Evolutionary conservation across 2,329 filamentous ascomycete genomes (phyloP).

Genomic region (Curvularia eragrostidis): DNA sequence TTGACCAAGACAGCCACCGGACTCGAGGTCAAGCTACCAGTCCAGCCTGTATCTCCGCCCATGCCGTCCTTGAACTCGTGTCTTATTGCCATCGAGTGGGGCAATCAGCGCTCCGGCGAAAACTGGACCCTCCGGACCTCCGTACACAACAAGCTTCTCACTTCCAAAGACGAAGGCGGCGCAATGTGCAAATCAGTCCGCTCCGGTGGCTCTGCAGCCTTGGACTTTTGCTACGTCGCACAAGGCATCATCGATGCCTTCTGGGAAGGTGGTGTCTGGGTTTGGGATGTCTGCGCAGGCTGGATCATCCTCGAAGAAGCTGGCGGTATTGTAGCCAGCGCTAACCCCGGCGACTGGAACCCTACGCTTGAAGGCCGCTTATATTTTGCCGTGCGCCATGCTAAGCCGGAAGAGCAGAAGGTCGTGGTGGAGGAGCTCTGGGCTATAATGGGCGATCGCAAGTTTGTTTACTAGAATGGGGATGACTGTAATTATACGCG

Average conservation of each 20-base stretch:
- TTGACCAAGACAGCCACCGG: slow-evolving; percentile 31
- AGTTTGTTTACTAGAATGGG: slow-evolving; percentile 28
- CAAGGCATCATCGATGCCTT: slow-evolving; percentile 45
- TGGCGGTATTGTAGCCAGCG: slow-evolving; percentile 46
- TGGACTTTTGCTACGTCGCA: slow-evolving; percentile 51
- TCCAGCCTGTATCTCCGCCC: slow-evolving; percentile 35
- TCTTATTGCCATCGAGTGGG: slow-evolving; percentile 48
- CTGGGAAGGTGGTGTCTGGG: slow-evolving; percentile 49
- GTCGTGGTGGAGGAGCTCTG: slow-evolving; percentile 46
- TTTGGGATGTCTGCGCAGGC: slow-evolving; percentile 49
- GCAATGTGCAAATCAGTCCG: slow-evolving; percentile 46
- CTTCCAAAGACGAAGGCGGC: slow-evolving; percentile 35
- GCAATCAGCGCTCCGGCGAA: slow-evolving; percentile 44
- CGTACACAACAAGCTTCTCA: slow-evolving; percentile 40
- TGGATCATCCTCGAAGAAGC: slow-evolving; percentile 51
- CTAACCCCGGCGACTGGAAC: slow-evolving; percentile 48
- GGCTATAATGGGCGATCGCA: slow-evolving; percentile 44
- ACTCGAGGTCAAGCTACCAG: slow-evolving; percentile 36
- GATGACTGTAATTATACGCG: slow-evolving; percentile 35
- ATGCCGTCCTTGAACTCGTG: slow-evolving; percentile 42
- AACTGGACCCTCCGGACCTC: slow-evolving; percentile 48
- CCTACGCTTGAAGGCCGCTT: slow-evolving; percentile 43
- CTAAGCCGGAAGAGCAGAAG: slow-evolving; percentile 40
- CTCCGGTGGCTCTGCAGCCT: slow-evolving; percentile 45
- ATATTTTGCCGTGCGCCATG: slow-evolving; percentile 46